Base-by-base conservation (phyloP, 1,284 basidiomycete genomes). In the Marasmius tenuissimus region DNA sequence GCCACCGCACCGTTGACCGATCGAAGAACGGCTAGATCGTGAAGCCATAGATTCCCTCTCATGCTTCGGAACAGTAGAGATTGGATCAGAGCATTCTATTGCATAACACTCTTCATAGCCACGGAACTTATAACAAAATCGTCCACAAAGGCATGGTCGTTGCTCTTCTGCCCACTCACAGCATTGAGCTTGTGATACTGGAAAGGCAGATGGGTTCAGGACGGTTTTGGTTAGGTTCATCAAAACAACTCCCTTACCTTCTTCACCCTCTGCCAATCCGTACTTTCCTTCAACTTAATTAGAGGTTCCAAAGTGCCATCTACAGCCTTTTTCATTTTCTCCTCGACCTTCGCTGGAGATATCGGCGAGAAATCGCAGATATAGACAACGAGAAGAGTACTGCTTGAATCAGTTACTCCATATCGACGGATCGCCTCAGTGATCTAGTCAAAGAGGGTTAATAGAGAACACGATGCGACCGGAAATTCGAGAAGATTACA, bases 381-480 rank as follows among this genome's bases (percentile, higher is more conserved):
- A 8, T 87, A 83, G 11, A 96, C 88, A 7, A 96, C 85, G 16
- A 95, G 70, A n/a, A 96, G 78, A 10, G 86, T 78, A 0, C 77
- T 81, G n/a, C 85, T 88, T 4, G 72, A 74, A 45, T 91, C 86
- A 0, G 88, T 88, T 3, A 97, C 81, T 4, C 96, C 95, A 68
- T 94, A 96, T 61, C 92, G 84, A 60, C 87, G 83, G 64, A 97
- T 86, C 0, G 91, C 91, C 68, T 97, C 95, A 2, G 88, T 87
- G 60, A 97, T 97, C 93, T 94, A 63, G 14, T 56, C 18, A 33
- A 38, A 49, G 35, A 42, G 58, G 47, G 45, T 49, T 40, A 50
- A 52, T 22, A 37, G n/a, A 18, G 50, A 20, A 12, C n/a, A n/a
- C 45, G 20, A n/a, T 35, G 12, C 10, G 37, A 40, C 14, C 12